Base-by-base conservation (phyloP, 805 yeast genomes). In the Candida broadrunensis region DNA sequence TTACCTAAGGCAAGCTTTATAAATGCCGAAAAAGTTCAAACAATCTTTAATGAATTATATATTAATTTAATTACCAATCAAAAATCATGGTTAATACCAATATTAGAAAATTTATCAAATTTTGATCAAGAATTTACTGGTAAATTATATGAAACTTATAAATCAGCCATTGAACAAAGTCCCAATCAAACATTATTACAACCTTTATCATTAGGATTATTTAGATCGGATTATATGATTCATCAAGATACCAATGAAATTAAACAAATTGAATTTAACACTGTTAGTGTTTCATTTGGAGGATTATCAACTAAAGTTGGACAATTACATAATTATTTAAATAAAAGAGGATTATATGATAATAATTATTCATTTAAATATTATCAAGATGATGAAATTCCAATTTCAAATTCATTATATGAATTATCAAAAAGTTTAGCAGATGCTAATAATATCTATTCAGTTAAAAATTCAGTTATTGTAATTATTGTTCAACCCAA, bases 221-320 rank as follows among this genome's bases (percentile, higher is more conserved):
- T 89, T 61, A 77, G 99, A 59, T 84, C 95, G 0, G 99, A 93
- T 56, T 93, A 91, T 55, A 80, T 93, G 81, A 56, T 61, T 42
- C 58, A 75, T n/a, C 44, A 43, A 5, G 47, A 46, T 4, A 41
- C 42, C 19, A 41, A 54, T 14, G 59, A 62, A 20, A 84, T 91
- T 54, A 90, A 91, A 57, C 99, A 93, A 62, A 93, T 93, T 38
- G 99, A 93, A 61, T 91, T 91, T 68, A 93, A 93, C 63, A 90
- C 99, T 1, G 88, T 93, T 3, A 85, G 96, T 53, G 96, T 91
- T 3, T 90, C 97, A 1, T 93, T 93, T 67, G 97, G 95, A 16
- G 98, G 95, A 0, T 70, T 93, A 42, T 83, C 96, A 2, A 60
- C 88, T 12, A 85, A 83, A 57, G 91, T 88, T 19, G 85, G 93